A percentile compares a stretch with the other conserved stretches of the same genome.
These are phyloP conservation scores for Quercus mongolica DNA, from an alignment of 306 rosid genomes.

Conservation along the genomic window DNA sequence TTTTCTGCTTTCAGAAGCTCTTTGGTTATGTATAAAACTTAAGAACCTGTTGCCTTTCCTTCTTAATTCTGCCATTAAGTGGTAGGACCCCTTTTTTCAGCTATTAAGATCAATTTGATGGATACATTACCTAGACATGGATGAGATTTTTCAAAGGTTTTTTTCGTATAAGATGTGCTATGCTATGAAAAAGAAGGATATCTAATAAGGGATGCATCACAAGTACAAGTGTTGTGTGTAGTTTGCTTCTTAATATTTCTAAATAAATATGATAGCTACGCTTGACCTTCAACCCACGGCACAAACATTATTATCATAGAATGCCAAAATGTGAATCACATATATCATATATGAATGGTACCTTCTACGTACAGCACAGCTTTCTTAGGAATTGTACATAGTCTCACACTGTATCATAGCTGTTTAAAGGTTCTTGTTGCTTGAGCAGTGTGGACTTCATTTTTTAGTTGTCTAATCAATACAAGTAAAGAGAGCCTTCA, in stretches of 20 bases:
- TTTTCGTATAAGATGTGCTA: background rate
- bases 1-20: too few relatives aligned
- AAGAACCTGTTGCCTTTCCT: too few relatives aligned
- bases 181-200: background rate
- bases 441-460: background rate
- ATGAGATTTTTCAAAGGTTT: background rate
- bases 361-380: too few relatives aligned
- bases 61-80: too few relatives aligned
- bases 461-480: background rate
- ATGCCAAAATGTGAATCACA: background rate
- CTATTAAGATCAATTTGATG: background rate
- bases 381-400: background rate
- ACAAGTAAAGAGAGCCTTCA: background rate
- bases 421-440: background rate
- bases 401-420: background rate
- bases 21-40: too few relatives aligned
- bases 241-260: background rate
- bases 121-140: background rate
- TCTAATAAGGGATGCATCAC: background rate
- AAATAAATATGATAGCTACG: constrained; percentile 8
- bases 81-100: too few relatives aligned
- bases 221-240: background rate
- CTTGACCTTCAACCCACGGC: constrained; percentile 17
- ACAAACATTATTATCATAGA: background rate
- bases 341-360: too few relatives aligned